Percentiles rank a stretch among this genome's conserved stretches.
These are phyloP conservation scores for Magnusiomyces sp. DNA, from an alignment of 1,139 yeast species.

Conservation along the genomic window DNA sequence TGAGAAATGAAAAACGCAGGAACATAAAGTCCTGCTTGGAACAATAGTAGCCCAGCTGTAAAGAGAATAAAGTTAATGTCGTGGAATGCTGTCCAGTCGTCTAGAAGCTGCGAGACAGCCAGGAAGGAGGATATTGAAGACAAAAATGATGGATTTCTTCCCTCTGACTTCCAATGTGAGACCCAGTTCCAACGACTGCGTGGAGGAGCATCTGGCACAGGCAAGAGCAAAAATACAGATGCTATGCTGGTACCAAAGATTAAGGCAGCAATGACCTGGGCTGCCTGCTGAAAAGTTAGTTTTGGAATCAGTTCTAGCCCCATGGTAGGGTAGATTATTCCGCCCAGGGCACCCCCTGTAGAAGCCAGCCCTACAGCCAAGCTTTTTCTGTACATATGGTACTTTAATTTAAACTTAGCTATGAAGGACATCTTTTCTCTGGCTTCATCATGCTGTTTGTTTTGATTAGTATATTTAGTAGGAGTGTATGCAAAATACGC, in stretches of 20 bases:
- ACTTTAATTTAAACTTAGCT: background rate
- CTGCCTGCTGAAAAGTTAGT: conserved; percentile 31
- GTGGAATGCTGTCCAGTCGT: conserved; percentile 25
- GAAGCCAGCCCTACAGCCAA: conserved; percentile 50
- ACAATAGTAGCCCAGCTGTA: conserved; percentile 25
- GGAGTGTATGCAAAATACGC: conserved; percentile 41
- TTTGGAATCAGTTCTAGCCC: conserved; percentile 23
- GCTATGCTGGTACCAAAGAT: conserved; percentile 20
- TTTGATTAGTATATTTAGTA: conserved; percentile 48
- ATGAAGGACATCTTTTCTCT: conserved; percentile 41
- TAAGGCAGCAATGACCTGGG: conserved; percentile 28
- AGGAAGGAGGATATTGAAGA: too few relatives aligned
- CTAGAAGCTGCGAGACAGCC: too few relatives aligned
- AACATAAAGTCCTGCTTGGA: conserved; percentile 30
- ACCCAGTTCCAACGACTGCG: conserved; percentile 14
- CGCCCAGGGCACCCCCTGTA: conserved; percentile 47
- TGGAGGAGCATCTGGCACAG: conserved; percentile 25
- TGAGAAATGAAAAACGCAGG: conserved; percentile 32
- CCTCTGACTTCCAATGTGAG: conserved; percentile 18
- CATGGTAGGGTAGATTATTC: conserved; percentile 29
- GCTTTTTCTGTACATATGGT: conserved; percentile 29
- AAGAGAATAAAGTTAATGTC: conserved; percentile 28
- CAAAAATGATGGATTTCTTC: conserved; percentile 9
- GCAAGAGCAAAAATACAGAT: conserved; percentile 20
- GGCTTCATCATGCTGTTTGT: conserved; percentile 29